Percentiles rank a stretch among this genome's conserved stretches.
phyloP scores from a whole-genome alignment of 2,329 filamentous ascomycete genomes.

The Orbilia brochopaga region DNA sequence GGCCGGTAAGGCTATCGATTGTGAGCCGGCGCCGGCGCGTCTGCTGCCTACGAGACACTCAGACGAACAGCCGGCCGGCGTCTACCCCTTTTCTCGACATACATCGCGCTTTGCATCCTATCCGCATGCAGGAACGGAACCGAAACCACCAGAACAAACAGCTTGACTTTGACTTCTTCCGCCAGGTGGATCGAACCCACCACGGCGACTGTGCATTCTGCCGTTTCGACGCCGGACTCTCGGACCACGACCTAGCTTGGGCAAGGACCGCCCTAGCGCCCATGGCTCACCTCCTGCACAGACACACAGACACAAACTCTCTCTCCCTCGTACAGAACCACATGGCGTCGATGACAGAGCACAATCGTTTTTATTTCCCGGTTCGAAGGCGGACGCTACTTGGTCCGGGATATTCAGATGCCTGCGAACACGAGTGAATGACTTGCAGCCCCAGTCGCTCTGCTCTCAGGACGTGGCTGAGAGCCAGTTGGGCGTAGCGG shows the following conservation, averaged over 20 bases:
- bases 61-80: neutral
- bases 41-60: neutral
- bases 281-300: too few relatives aligned
- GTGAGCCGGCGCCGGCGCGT: neutral
- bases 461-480: neutral
- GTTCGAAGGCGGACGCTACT: neutral
- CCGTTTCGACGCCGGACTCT: too few relatives aligned
- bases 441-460: constrained; percentile 32
- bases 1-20: constrained; percentile 13
- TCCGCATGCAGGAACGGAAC: constrained; percentile 2
- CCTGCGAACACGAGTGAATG: constrained; percentile 40
- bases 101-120: neutral
- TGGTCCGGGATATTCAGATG: constrained; percentile 4
- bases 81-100: constrained; percentile 5
- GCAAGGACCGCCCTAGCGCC: too few relatives aligned
- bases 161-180: neutral
- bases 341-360: too few relatives aligned
- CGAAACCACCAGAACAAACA: constrained; percentile 2
- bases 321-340: too few relatives aligned
- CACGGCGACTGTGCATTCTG: too few relatives aligned
- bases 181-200: too few relatives aligned
- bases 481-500: constrained; percentile 2
- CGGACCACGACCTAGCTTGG: too few relatives aligned
- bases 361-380: neutral
- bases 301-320: too few relatives aligned